A percentile compares a stretch with the other conserved stretches of the same genome.
Evolutionary conservation across 352 stramenopile genomes (phyloP).

Genomic region (Globisporangium cystogenes): DNA sequence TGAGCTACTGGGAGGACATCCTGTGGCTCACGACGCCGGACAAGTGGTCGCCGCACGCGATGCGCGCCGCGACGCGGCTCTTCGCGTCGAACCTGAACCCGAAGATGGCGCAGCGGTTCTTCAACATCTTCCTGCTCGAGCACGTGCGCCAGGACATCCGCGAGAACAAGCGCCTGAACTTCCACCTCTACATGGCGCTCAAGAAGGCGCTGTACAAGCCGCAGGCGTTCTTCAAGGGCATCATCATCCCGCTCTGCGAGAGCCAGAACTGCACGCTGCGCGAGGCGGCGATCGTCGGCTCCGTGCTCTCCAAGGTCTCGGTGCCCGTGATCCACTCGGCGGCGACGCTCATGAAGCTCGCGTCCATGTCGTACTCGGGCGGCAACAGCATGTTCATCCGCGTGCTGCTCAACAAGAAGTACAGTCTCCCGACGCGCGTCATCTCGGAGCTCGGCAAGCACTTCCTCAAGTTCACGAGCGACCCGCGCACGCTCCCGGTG

Average conservation of each 20-base stretch:
- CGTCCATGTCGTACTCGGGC: conserved; percentile 95
- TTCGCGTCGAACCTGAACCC: conserved; percentile 99
- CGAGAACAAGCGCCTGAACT: conserved; percentile 98
- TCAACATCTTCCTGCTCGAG: conserved; percentile 97
- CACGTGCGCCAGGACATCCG: conserved; percentile 96
- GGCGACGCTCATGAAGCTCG: conserved; percentile 98
- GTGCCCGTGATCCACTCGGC: conserved; percentile 99
- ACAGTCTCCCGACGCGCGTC: conserved; percentile 96
- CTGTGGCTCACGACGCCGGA: conserved; percentile 97
- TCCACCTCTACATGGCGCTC: conserved; percentile 98
- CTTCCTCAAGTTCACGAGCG: conserved; percentile 92
- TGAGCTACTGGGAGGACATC: conserved; percentile 98
- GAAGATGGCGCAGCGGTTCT: conserved; percentile 99
- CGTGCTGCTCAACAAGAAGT: conserved; percentile 99
- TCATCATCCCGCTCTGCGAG: conserved; percentile 97
- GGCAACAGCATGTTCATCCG: conserved; percentile 98
- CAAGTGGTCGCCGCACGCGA: conserved; percentile 98
- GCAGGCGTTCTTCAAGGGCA: conserved; percentile 99
- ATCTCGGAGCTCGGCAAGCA: conserved; percentile 95
- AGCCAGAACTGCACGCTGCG: conserved; percentile 93
- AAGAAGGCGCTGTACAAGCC: conserved; percentile 99
- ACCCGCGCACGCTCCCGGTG: conserved; percentile 90
- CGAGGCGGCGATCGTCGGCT: conserved; percentile 97
- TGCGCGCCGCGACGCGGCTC: conserved; percentile 95
- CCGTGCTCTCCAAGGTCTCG: conserved; percentile 96